phyloP scores from a whole-genome alignment of 495 filamentous ascomycete species.

The Lindgomyces ingoldianus region DNA sequence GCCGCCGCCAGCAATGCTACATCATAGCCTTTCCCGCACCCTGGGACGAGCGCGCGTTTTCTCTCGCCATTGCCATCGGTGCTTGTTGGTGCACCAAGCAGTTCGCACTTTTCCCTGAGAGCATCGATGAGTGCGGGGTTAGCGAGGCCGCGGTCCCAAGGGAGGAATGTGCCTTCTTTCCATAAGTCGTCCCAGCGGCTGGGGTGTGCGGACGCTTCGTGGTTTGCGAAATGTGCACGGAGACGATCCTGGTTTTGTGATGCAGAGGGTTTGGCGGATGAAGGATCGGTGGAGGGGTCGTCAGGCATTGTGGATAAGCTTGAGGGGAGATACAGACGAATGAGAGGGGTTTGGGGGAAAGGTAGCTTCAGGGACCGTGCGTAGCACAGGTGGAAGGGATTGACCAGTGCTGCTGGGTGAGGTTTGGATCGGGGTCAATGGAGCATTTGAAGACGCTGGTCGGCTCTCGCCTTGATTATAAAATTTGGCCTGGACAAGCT shows the following conservation, averaged over 20 bases:
- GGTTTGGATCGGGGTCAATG: too few species aligned
- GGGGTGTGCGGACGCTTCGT: conserved; percentile 24
- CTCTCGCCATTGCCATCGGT: conserved; percentile 45
- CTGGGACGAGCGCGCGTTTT: conserved; percentile 51
- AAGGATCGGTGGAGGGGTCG: neutral
- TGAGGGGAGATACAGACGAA: neutral
- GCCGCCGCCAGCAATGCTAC: conserved; percentile 67
- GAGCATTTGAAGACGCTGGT: too few species aligned
- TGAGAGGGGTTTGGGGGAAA: neutral
- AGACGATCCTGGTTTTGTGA: conserved; percentile 36
- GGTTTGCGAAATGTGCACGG: conserved; percentile 33
- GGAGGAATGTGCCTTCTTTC: conserved; percentile 61
- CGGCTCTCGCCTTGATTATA: too few species aligned
- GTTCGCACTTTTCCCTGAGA: conserved; percentile 51
- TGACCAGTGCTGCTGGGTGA: too few species aligned
- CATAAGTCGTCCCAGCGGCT: conserved; percentile 63
- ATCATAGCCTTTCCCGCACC: conserved; percentile 78
- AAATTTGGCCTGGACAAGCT: too few species aligned
- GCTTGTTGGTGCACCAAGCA: conserved; percentile 50
- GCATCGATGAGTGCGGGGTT: conserved; percentile 68
- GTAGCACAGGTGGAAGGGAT: neutral
- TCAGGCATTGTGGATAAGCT: neutral
- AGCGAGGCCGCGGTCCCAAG: conserved; percentile 68
- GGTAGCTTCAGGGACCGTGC: neutral
- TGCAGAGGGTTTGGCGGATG: neutral